These are phyloP conservation scores for Tricholoma terreum DNA, from an alignment of 768 basidiomycete genomes.

Conservation along the genomic window DNA sequence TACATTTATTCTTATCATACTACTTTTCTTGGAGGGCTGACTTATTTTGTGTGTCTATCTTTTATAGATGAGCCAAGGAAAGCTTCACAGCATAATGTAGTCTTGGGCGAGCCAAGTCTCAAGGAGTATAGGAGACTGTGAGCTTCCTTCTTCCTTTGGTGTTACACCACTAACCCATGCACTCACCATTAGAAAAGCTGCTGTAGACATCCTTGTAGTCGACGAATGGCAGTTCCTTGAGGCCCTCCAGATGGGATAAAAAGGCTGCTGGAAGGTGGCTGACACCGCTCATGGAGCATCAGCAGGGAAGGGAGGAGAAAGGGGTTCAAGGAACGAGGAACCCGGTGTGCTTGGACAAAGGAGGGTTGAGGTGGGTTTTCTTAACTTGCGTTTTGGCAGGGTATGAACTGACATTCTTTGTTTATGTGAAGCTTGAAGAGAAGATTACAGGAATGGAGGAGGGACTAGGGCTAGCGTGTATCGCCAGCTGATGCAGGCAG, in stretches of 20 bases:
- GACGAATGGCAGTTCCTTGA: slow-evolving; percentile 87
- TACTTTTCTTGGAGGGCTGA: background rate
- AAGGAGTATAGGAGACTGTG: slow-evolving; percentile 85
- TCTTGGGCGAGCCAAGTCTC: slow-evolving; percentile 78
- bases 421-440: slow-evolving; percentile 49
- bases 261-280: slow-evolving; percentile 68
- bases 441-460: slow-evolving; percentile 54
- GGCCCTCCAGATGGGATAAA: slow-evolving; percentile 74
- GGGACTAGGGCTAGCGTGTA: slow-evolving; percentile 72
- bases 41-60: background rate
- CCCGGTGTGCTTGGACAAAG: slow-evolving; percentile 42
- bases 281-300: slow-evolving; percentile 63
- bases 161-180: background rate
- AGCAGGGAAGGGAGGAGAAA: slow-evolving; percentile 61
- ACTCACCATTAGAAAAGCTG: slow-evolving; percentile 58
- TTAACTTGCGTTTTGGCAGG: background rate
- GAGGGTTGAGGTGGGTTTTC: slow-evolving; percentile 52
- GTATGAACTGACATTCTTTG: too few relatives aligned
- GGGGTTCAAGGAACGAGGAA: slow-evolving; percentile 55
- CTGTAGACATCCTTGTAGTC: slow-evolving; percentile 75
- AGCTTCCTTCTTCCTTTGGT: slow-evolving; percentile 22
- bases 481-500: slow-evolving; percentile 84
- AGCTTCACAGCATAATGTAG: slow-evolving; percentile 69
- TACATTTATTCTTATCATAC: slow-evolving; percentile 26
- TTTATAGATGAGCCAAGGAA: slow-evolving; percentile 69